Conservation (phyloP, 805 yeast genomes). For the Candida awuae region DNA sequence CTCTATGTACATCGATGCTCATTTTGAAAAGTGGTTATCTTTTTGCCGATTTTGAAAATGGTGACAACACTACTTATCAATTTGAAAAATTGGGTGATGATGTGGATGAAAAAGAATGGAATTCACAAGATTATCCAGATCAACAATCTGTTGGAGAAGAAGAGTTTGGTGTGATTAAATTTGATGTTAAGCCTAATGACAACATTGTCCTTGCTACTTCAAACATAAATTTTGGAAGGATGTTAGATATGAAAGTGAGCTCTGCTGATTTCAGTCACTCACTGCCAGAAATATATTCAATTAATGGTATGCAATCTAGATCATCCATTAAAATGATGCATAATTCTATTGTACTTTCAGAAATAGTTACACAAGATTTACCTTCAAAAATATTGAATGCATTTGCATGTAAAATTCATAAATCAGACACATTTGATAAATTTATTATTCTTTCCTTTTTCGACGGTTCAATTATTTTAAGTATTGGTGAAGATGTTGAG, state of each 20-base stretch:
- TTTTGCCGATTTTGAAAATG: conserved; percentile 54
- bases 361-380: conserved; percentile 65
- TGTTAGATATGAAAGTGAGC: conserved; percentile 35
- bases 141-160: conserved; percentile 26
- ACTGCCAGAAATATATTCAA: conserved; percentile 34
- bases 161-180: conserved; percentile 14
- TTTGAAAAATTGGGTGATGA: conserved; percentile 67
- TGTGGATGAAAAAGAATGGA: conserved; percentile 29
- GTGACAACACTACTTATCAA: conserved; percentile 66
- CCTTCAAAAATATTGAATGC: conserved; percentile 58
- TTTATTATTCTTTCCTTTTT: conserved; percentile 59
- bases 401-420: conserved; percentile 50
- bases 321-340: conserved; percentile 41
- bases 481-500: conserved; percentile 74
- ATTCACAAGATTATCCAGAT: conserved; percentile 29
- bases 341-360: conserved; percentile 53
- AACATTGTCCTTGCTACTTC: conserved; percentile 55
- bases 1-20: conserved; percentile 44
- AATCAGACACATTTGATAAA: conserved; percentile 44
- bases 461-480: conserved; percentile 62
- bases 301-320: conserved; percentile 37
- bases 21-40: conserved; percentile 72
- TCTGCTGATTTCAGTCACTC: conserved; percentile 25
- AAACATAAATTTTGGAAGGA: conserved; percentile 45
- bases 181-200: conserved; percentile 33